Base-by-base conservation (phyloP, 2,329 filamentous ascomycete species). In the Teratosphaeria nubilosa region DNA sequence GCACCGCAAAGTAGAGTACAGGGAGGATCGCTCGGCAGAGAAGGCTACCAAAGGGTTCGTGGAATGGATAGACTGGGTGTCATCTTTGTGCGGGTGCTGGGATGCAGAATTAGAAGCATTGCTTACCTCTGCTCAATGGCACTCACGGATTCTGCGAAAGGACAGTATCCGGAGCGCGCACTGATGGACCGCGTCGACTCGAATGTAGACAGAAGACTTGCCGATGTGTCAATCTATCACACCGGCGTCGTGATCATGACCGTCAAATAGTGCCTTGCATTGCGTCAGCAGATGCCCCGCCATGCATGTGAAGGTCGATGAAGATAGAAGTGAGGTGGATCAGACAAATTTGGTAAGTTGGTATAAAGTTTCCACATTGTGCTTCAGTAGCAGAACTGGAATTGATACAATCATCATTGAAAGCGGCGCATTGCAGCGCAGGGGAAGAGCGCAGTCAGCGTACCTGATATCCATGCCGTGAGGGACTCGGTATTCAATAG, bases 321-420 rank as follows among this genome's bases (percentile, higher is more conserved):
- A 20, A n/a, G 37, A 20, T 25, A 32, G 20, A 16, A 56, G 24
- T 41, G 52, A 54, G 30, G 41, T 59, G 22, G 56, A 68, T 73
- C 71, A 73, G 70, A 70, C 66, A 69, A 65, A 57, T 60, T 66
- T 71, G 69, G 71, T 72, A 72, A 71, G 69, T 27, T 53, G 68
- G 69, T 70, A 65, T 67, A 58, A 63, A 61, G 60, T 72, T 61
- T 72, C 71, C 59, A 70, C 71, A 73, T 65, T 62, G 59, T 66
- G 59, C 58, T 70, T 73, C 66, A 62, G 71, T 68, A 73, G 71
- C 71, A 73, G 71, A 73, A 73, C 71, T 73, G 71, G 67, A 73
- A 66, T 64, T 65, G 59, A 73, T 72, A 70, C 71, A 67, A 67
- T 73, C 71, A 73, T 73, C 71, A 71, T 68, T 55, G 53, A 55